Base-by-base conservation (phyloP, 169 alveolate species). In the Plasmodium knowlesi region DNA sequence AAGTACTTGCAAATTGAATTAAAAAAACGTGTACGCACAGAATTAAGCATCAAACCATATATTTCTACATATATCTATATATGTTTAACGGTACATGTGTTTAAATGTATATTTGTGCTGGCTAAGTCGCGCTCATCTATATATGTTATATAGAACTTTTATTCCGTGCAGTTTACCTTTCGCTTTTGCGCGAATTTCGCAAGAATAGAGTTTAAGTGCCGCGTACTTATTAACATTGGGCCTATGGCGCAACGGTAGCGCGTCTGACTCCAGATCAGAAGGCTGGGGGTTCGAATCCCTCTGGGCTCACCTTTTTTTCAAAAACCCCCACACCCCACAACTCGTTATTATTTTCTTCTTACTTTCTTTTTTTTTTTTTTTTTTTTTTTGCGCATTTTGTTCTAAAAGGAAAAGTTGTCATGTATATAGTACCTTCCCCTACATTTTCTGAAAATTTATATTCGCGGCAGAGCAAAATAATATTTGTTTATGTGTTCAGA, bases 191-290 rank as follows among this genome's bases (percentile, higher is more conserved):
- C 25, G 9, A 50, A 50, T 14, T 50, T 50, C 61, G 22, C 6
- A 3, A 12, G 25, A 50, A 14, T 50, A 50, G 61, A 16, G 16
- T 14, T 50, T 50, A 50, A 67, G 43, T 32, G n/a, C 5, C 8
- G 1, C 12, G 9, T 9, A 74, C 1, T 2, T 2, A 25, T 32
- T 30, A 67, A 5, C 37, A 82, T 39, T 61, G 98, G 98, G 97
- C 97, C 97, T 95, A 96, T 97, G 97, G 98, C 98, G 97, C 97
- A 97, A 96, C 95, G 98, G 98, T 95, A 97, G 98, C 97, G 98
- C 98, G 97, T 96, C 98, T 97, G 98, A 97, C 98, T 97, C 97
- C 98, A 97, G 97, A 96, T 97, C 98, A 97, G 98, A 96, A 93
- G 98, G 98, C 96, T 97, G 98, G 97, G 97, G 97, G 97, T 96